A percentile compares a stretch with the other conserved stretches of the same genome.
phyloP scores from a whole-genome alignment of 2,329 filamentous ascomycete species.

The Zasmidium cellare region DNA sequence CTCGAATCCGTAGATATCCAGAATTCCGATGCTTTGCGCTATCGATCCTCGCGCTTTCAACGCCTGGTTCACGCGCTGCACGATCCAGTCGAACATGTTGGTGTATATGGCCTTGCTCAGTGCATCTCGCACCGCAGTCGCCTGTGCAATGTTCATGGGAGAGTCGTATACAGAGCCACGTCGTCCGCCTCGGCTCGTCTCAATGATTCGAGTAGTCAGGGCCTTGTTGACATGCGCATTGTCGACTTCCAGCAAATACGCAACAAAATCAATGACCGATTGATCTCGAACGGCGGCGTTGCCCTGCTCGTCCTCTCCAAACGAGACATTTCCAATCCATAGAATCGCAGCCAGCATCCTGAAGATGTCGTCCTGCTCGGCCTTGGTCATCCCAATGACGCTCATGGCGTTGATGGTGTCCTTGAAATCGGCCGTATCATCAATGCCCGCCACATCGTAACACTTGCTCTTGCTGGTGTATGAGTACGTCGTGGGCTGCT shows the following conservation, averaged over 20 bases:
- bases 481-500: slow-evolving; percentile 86
- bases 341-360: slow-evolving; percentile 88
- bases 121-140: slow-evolving; percentile 82
- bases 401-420: slow-evolving; percentile 95
- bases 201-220: slow-evolving; percentile 84
- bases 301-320: slow-evolving; percentile 82
- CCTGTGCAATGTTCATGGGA: slow-evolving; percentile 85
- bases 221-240: slow-evolving; percentile 77
- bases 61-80: slow-evolving; percentile 88
- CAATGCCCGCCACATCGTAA: slow-evolving; percentile 89
- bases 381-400: slow-evolving; percentile 82
- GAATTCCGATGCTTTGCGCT: slow-evolving; percentile 86
- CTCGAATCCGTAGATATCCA: slow-evolving; percentile 99
- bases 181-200: slow-evolving; percentile 65
- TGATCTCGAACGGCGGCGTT: slow-evolving; percentile 85
- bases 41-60: slow-evolving; percentile 75
- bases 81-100: slow-evolving; percentile 99
- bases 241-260: slow-evolving; percentile 88
- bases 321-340: slow-evolving; percentile 93
- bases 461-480: slow-evolving; percentile 96
- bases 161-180: slow-evolving; percentile 69
- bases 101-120: slow-evolving; percentile 94
- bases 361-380: slow-evolving; percentile 94
- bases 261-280: slow-evolving; percentile 90
- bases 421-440: slow-evolving; percentile 83